phyloP scores from a whole-genome alignment of 2,329 filamentous ascomycete species.

The Fusarium humuli region DNA sequence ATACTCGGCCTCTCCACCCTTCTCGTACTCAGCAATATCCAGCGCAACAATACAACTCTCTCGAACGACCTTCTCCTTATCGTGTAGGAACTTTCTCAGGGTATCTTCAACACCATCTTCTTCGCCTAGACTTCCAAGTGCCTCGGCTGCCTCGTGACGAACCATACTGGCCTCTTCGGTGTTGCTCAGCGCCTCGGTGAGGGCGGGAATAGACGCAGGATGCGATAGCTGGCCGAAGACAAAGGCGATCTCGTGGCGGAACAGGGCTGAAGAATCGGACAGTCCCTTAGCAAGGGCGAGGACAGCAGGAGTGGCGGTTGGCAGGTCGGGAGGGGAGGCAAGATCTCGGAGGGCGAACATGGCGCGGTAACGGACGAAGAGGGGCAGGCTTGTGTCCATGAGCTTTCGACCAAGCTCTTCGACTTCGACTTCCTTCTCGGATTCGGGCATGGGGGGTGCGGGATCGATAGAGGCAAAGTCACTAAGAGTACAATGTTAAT shows the following conservation, averaged over 20 bases:
- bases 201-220: conserved; percentile 93
- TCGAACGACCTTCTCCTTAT: conserved; percentile 91
- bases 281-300: conserved; percentile 88
- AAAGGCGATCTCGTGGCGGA: conserved; percentile 97
- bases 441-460: conserved; percentile 84
- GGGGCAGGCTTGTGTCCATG: conserved; percentile 80
- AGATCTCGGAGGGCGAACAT: conserved; percentile 98
- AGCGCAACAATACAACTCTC: conserved; percentile 95
- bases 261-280: conserved; percentile 86
- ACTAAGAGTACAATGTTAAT: conserved; percentile 62
- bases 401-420: conserved; percentile 79
- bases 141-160: conserved; percentile 95
- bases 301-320: conserved; percentile 89
- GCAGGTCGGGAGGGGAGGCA: conserved; percentile 89
- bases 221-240: conserved; percentile 97
- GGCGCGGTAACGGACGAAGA: conserved; percentile 94
- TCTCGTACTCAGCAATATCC: conserved; percentile 98
- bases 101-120: conserved; percentile 92
- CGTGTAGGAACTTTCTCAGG: conserved; percentile 84
- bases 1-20: conserved; percentile 88
- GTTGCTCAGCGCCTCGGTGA: conserved; percentile 82
- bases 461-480: conserved; percentile 97
- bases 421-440: conserved; percentile 77
- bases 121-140: conserved; percentile 91
- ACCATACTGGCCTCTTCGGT: conserved; percentile 93